Evolutionary conservation across 176 grass and related monocot genomes (phyloP).

Genomic region (Carex pumila): DNA sequence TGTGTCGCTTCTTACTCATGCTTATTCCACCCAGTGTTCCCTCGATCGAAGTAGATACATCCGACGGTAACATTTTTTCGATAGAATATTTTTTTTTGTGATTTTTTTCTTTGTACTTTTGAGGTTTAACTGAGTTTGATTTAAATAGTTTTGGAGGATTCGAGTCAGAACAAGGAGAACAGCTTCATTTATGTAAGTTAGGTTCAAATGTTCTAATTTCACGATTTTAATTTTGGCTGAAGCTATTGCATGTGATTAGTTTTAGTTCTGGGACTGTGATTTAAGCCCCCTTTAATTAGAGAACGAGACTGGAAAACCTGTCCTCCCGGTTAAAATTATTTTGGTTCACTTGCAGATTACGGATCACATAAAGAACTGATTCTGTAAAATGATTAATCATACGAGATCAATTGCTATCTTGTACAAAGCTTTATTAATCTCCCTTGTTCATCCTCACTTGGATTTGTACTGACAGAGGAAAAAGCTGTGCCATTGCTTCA

Average conservation of each 20-base stretch:
- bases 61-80: conserved; percentile 42
- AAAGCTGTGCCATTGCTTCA: background rate
- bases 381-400: background rate
- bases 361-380: background rate
- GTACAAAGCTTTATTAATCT: background rate
- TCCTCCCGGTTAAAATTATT: background rate
- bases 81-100: background rate
- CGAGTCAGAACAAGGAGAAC: conserved; percentile 68
- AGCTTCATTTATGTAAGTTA: conserved; percentile 74
- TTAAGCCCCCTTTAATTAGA: background rate
- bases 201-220: background rate
- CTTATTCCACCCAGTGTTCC: conserved; percentile 91
- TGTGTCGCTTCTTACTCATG: conserved; percentile 83
- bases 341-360: background rate
- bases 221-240: background rate
- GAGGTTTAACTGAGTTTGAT: conserved; percentile 14
- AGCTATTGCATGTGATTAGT: background rate
- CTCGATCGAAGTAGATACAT: conserved; percentile 87
- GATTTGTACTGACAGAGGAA: background rate
- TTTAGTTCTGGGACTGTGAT: background rate
- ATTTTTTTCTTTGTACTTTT: conserved; percentile 8
- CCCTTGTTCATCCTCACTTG: background rate
- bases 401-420: background rate
- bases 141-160: conserved; percentile 65
- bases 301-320: background rate